Evolutionary conservation across 257 asterid genomes (phyloP).

Genomic region (Plantago elongata): DNA sequence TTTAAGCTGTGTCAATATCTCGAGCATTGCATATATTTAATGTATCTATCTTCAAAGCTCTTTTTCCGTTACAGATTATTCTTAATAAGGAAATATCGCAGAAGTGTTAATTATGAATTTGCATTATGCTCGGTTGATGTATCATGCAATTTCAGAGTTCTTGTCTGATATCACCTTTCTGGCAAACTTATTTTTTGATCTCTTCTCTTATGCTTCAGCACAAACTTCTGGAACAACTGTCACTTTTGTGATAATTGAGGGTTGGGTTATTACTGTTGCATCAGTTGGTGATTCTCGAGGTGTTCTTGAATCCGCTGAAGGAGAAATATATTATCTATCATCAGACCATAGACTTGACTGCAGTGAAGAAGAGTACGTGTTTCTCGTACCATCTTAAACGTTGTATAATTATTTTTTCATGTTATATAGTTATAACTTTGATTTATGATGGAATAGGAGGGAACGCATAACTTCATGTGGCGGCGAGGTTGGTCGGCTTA

Average conservation of each 20-base stretch:
- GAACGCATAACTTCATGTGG: conserved; percentile 89
- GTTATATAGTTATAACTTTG: conserved; percentile 16
- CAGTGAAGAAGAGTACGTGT: conserved; percentile 89
- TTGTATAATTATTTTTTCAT: neutral
- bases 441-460: conserved; percentile 54
- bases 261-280: conserved; percentile 92
- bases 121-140: neutral
- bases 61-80: neutral
- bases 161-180: neutral
- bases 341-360: conserved; percentile 97
- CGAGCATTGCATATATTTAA: no score
- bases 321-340: conserved; percentile 71
- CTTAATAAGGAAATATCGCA: neutral
- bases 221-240: conserved; percentile 96
- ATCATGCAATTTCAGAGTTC: neutral
- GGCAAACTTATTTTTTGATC: conserved; percentile 16
- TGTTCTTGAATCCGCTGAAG: conserved; percentile 90
- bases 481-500: conserved; percentile 96
- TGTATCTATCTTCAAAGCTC: neutral
- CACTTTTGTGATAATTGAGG: conserved; percentile 88
- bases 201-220: conserved; percentile 40
- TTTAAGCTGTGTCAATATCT: no score
- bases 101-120: neutral
- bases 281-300: conserved; percentile 99
- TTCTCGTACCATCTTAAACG: conserved; percentile 3